Conservation (phyloP, 306 rosid genomes). For the Cicer arietinum region DNA sequence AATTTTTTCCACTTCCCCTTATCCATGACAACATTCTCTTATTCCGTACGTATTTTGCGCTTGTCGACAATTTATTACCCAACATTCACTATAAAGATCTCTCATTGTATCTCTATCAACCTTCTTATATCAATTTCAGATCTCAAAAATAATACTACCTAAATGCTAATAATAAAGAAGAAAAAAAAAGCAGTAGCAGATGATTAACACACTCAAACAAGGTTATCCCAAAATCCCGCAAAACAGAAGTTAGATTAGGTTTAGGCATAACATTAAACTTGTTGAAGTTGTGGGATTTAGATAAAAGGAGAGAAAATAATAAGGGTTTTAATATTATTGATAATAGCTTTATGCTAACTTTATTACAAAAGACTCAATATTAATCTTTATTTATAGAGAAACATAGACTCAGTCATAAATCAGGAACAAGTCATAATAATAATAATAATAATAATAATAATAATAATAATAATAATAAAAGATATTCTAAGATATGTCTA, state of each 20-base stretch:
- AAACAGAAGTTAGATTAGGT: background rate
- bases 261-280: background rate
- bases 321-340: too few species aligned
- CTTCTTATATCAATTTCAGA: background rate
- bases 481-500: too few species aligned
- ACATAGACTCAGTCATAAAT: too few species aligned
- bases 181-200: background rate
- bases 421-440: too few species aligned
- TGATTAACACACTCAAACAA: background rate
- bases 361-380: too few species aligned
- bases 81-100: background rate
- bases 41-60: background rate
- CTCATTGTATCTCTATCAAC: background rate
- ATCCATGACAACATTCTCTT: background rate
- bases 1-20: background rate
- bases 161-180: background rate
- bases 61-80: background rate
- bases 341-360: too few species aligned
- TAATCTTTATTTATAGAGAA: too few species aligned
- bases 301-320: too few species aligned
- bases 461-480: too few species aligned
- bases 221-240: constrained; percentile 4
- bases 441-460: too few species aligned
- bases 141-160: background rate
- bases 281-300: too few species aligned